phyloP scores from a whole-genome alignment of 495 filamentous ascomycete genomes.

The Tetracladium setigerum region DNA sequence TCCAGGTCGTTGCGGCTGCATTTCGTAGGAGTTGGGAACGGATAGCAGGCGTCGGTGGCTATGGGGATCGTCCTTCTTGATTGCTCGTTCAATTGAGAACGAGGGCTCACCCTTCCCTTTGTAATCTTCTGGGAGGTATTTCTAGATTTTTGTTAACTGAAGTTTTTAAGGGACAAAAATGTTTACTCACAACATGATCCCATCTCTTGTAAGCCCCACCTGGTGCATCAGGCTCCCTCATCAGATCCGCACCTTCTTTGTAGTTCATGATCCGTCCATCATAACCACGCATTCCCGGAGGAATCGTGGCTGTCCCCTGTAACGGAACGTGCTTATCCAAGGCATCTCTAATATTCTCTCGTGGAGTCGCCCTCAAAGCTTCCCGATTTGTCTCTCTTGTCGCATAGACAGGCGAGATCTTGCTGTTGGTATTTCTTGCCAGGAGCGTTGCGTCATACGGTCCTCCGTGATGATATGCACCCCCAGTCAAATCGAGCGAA shows the following conservation, averaged over 20 bases:
- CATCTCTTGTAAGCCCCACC: constrained; percentile 62
- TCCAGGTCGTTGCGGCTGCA: constrained; percentile 26
- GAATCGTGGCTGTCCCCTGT: constrained; percentile 70
- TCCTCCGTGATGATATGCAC: constrained; percentile 80
- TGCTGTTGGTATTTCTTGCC: constrained; percentile 56
- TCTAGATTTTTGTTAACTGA: constrained; percentile 31
- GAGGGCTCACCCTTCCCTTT: constrained; percentile 77
- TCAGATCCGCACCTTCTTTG: constrained; percentile 78
- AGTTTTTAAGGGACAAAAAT: neutral
- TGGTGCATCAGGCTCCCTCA: constrained; percentile 54
- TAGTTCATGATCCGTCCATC: constrained; percentile 69
- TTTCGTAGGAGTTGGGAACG: constrained; percentile 28
- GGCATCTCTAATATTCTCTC: constrained; percentile 69
- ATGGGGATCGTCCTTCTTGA: constrained; percentile 35
- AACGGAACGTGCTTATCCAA: constrained; percentile 71
- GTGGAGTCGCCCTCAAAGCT: constrained; percentile 75
- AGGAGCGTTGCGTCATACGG: constrained; percentile 81
- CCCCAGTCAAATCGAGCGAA: constrained; percentile 54
- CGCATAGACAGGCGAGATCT: constrained; percentile 68
- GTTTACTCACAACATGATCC: constrained; percentile 52
- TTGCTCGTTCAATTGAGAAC: constrained; percentile 57
- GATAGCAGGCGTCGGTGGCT: constrained; percentile 18
- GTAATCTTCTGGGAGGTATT: constrained; percentile 61
- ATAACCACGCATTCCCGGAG: constrained; percentile 60
- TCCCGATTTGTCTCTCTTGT: constrained; percentile 65